Evolutionary conservation across 2,329 filamentous ascomycete species (phyloP).

Genomic region (Cadophora sp.): DNA sequence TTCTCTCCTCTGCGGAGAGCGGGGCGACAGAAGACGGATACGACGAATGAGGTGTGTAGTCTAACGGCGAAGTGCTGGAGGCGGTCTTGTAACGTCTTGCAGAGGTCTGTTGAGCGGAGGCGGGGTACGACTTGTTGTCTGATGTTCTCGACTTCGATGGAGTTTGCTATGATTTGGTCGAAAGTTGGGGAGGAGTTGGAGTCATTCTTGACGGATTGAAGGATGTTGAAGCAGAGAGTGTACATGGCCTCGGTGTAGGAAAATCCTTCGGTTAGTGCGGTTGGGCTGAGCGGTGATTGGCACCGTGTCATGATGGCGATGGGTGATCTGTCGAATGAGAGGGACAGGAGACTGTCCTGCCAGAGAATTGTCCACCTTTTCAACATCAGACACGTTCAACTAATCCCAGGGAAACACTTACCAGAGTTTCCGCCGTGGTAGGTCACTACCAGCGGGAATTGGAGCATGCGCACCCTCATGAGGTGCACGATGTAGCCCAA

Average conservation of each 20-base stretch:
- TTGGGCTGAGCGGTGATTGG: constrained; percentile 60
- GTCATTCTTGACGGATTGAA: constrained; percentile 47
- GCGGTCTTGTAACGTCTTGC: constrained; percentile 67
- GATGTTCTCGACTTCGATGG: constrained; percentile 52
- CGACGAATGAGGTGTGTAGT: constrained; percentile 70
- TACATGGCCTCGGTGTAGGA: constrained; percentile 71
- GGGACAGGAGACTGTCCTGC: constrained; percentile 70
- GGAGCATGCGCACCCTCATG: constrained; percentile 38
- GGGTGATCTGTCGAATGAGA: constrained; percentile 70
- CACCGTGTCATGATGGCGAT: constrained; percentile 58
- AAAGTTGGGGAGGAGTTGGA: constrained; percentile 40
- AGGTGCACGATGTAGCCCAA: constrained; percentile 60
- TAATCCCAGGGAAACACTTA: constrained; percentile 21
- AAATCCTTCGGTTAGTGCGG: constrained; percentile 57
- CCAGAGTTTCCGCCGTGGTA: constrained; percentile 44
- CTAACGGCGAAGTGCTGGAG: constrained; percentile 69
- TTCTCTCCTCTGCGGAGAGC: constrained; percentile 60
- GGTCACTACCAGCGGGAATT: constrained; percentile 42
- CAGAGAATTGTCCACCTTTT: constrained; percentile 66
- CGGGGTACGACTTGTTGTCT: constrained; percentile 56
- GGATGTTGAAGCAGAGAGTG: constrained; percentile 66
- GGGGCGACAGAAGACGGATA: constrained; percentile 69
- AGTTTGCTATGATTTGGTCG: constrained; percentile 63
- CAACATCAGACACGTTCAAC: constrained; percentile 19
- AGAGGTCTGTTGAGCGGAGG: constrained; percentile 65